Base-by-base conservation (phyloP, 805 yeast genomes). In the Teunomyces panamensis region DNA sequence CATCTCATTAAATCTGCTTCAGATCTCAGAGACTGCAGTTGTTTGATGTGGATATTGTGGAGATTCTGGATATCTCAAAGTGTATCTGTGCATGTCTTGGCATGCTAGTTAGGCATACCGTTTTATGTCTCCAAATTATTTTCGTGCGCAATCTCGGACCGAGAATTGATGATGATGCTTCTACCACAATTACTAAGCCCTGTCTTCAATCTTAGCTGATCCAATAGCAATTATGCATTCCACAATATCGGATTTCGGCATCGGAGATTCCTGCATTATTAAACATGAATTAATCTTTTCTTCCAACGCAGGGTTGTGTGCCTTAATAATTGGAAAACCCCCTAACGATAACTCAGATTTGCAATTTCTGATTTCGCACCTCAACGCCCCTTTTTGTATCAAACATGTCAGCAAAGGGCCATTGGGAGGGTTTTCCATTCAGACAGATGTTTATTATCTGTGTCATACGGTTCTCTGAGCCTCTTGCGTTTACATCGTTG, bases 391-490 rank as follows among this genome's bases (percentile, higher is more conserved):
- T n/a, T 35, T 20, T n/a, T 24, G 9, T 4, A 5, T 32, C 7
- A 39, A 20, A 10, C 14, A 29, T 13, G 32, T 11, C 56, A 8
- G 47, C 35, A 10, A 49, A 53, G 17, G 56, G 53, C 39, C 59
- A 54, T 17, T 41, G 56, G 39, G 49, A 50, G 29, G 60, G 56
- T 13, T 58, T 60, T 29, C 63, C 64, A 11, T 45, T 49, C 27
- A 45, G 58, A 45, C 63, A 60, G 44, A 56, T 60, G 57, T 45
- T 46, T 26, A 60, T 59, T 43, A 45, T 60, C 10, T 54, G 60
- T 17, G 41, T 58, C 26, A 41, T 59, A 42, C 39, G 49, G 26
- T 49, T 54, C 26, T 34, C 52, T 6, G 55, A 53, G 32, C 58
- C 56, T 9, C 13, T 51, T 9, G 49, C 54, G 4, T 51, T 53